Evolutionary conservation across 2,329 filamentous ascomycete genomes (phyloP).

Genomic region (Botrytis cinerea): DNA sequence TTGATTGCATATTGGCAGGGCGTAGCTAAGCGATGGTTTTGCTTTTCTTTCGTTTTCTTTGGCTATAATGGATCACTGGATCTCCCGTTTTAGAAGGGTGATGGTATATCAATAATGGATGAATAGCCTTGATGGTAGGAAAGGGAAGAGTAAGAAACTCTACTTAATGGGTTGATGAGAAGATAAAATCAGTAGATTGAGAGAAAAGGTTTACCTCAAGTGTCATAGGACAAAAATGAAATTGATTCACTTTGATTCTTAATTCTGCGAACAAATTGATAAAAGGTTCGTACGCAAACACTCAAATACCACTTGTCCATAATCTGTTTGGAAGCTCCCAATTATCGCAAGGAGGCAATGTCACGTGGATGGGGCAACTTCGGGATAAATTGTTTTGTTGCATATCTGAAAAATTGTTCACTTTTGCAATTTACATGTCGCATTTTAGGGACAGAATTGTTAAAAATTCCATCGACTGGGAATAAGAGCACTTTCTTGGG

Average conservation of each 20-base stretch:
- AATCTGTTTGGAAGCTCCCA: not conserved
- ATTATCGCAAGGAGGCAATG: not conserved
- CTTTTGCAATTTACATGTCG: not conserved
- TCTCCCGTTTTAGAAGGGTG: too few relatives aligned
- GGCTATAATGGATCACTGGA: not conserved
- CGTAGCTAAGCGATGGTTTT: constrained; percentile 1
- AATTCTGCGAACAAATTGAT: not conserved
- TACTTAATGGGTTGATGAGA: not conserved
- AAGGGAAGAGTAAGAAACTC: not conserved
- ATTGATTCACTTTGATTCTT: not conserved
- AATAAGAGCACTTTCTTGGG: not conserved
- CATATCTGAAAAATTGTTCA: not conserved
- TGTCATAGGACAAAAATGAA: not conserved
- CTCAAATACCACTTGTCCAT: not conserved
- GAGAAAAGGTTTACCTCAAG: not conserved
- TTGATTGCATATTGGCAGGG: not conserved
- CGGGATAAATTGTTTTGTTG: not conserved
- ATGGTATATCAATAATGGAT: not conserved
- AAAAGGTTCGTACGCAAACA: not conserved
- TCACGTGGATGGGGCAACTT: not conserved
- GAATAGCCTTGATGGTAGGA: not conserved
- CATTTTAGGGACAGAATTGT: not conserved
- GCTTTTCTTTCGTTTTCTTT: constrained; percentile 5
- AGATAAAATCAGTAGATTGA: not conserved
- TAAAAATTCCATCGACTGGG: not conserved